Percentiles rank a stretch among this genome's conserved stretches.
These are phyloP conservation scores for Herpetomonas muscarum DNA, from an alignment of 208 protist genomes.

Conservation along the genomic window DNA sequence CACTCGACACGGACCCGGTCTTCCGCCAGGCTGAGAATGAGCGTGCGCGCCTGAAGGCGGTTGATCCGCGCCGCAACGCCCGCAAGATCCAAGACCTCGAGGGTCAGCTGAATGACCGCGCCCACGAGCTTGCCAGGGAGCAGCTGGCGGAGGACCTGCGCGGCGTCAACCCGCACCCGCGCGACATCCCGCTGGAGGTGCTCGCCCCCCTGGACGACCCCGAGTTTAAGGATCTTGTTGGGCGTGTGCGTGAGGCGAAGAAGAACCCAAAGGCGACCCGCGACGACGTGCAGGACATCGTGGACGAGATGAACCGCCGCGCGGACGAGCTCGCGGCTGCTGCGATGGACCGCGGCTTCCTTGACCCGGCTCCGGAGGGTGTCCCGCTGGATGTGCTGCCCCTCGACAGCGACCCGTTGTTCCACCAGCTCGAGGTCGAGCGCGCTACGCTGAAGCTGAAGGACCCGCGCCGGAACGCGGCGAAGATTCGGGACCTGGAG, in stretches of 20 bases:
- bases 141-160: conserved; percentile 61
- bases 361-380: conserved; percentile 43
- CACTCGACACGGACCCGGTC: conserved; percentile 58
- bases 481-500: conserved; percentile 65
- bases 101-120: conserved; percentile 70
- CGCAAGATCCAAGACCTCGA: conserved; percentile 53
- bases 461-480: conserved; percentile 53
- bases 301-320: conserved; percentile 60
- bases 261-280: conserved; percentile 26
- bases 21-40: conserved; percentile 59
- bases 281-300: conserved; percentile 30
- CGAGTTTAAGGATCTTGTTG: conserved; percentile 26
- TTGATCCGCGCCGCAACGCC: conserved; percentile 41
- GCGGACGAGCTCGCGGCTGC: conserved; percentile 57
- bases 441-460: conserved; percentile 51
- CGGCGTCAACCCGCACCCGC: conserved; percentile 33
- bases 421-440: conserved; percentile 62
- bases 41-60: conserved; percentile 51
- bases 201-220: conserved; percentile 64
- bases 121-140: conserved; percentile 49
- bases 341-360: conserved; percentile 50
- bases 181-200: conserved; percentile 52
- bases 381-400: conserved; percentile 62
- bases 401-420: conserved; percentile 55
- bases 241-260: conserved; percentile 50